Evolutionary conservation across 768 basidiomycete genomes (phyloP).

Genomic region (Saitozyma sp.): DNA sequence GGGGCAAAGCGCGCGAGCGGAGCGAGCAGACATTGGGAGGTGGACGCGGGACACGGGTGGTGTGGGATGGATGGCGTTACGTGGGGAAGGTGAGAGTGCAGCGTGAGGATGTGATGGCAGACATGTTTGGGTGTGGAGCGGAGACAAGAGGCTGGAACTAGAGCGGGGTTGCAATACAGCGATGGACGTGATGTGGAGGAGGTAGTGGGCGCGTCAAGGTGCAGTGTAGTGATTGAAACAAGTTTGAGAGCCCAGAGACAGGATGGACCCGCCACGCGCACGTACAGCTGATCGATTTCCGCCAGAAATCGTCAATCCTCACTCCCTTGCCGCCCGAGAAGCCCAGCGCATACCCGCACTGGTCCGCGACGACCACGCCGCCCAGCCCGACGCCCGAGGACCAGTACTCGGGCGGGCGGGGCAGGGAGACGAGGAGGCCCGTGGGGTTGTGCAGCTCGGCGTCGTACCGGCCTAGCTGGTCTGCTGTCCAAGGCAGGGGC

Average conservation of each 20-base stretch:
- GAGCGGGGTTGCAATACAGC: too few species aligned
- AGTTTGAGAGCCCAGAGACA: too few species aligned
- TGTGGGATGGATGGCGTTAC: neutral
- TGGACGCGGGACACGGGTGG: neutral
- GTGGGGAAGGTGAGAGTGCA: too few species aligned
- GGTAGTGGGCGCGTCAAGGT: too few species aligned
- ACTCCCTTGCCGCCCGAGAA: slow-evolving; percentile 68
- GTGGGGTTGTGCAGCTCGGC: slow-evolving; percentile 40
- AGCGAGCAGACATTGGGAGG: neutral
- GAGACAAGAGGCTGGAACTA: too few species aligned
- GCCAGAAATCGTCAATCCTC: slow-evolving; percentile 62
- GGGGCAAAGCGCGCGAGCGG: neutral
- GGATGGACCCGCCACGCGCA: too few species aligned
- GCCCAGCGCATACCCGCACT: slow-evolving; percentile 75
- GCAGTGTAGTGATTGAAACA: too few species aligned
- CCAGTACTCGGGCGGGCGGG: slow-evolving; percentile 39
- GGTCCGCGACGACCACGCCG: slow-evolving; percentile 71
- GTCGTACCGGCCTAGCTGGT: slow-evolving; percentile 37
- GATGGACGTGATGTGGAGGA: too few species aligned
- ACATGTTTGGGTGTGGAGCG: too few species aligned
- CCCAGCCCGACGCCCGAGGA: slow-evolving; percentile 47
- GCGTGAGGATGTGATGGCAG: too few species aligned
- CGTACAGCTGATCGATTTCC: slow-evolving; percentile 68
- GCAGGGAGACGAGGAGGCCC: slow-evolving; percentile 30
- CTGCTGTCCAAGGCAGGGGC: slow-evolving; percentile 18